phyloP scores from a whole-genome alignment of 176 grass and related monocot species.

The Poa annua region DNA sequence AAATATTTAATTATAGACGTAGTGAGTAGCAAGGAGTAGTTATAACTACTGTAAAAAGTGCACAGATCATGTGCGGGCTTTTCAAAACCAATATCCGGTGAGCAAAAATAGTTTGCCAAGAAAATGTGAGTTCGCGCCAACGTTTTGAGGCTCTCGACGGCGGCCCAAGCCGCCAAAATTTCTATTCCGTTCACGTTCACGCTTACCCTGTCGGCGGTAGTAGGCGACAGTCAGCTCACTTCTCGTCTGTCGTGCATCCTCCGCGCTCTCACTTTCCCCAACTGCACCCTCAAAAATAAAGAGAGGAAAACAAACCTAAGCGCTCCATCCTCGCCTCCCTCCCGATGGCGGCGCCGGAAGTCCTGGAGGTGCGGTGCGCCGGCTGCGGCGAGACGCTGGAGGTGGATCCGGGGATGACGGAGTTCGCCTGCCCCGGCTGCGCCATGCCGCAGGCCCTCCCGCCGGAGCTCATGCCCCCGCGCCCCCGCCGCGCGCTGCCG shows the following conservation, averaged over 20 bases:
- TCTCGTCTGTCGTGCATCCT: background rate
- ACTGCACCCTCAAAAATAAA: background rate
- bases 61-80: too few species aligned
- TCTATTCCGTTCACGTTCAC: background rate
- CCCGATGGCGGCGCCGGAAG: background rate
- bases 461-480: slow-evolving; percentile 55
- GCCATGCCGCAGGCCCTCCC: slow-evolving; percentile 58
- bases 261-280: slow-evolving; percentile 19
- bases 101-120: background rate
- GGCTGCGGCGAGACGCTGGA: slow-evolving; percentile 64
- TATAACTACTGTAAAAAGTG: too few species aligned
- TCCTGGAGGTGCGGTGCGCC: slow-evolving; percentile 53
- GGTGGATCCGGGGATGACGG: slow-evolving; percentile 56
- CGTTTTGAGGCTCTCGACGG: background rate
- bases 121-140: background rate
- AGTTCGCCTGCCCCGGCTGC: slow-evolving; percentile 67
- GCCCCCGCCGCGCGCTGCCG: slow-evolving; percentile 34
- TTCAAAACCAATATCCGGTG: too few species aligned
- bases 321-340: background rate
- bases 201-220: slow-evolving; percentile 19
- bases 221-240: background rate
- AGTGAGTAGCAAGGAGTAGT: too few species aligned
- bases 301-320: background rate
- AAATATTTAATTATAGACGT: too few species aligned
- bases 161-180: background rate